These are phyloP conservation scores for Sodiomyces alkalinus DNA, from an alignment of 2,329 filamentous ascomycete genomes.

Conservation along the genomic window DNA sequence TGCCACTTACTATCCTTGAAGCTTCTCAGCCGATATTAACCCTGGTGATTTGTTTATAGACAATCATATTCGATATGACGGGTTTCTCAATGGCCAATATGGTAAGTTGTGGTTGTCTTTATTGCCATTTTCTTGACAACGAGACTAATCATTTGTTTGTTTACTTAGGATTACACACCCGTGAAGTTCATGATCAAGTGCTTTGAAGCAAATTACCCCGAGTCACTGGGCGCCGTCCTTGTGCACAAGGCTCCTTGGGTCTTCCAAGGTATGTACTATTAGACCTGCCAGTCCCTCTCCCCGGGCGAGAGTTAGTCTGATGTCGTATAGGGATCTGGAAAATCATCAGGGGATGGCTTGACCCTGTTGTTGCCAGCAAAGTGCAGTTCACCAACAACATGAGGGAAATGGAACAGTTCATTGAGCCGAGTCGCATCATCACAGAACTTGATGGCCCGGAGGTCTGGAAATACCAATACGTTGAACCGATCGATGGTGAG, in stretches of 20 bases:
- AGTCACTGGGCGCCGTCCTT: conserved; percentile 75
- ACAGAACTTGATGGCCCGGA: conserved; percentile 80
- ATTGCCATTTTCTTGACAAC: too few relatives aligned
- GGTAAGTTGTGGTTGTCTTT: conserved; percentile 30
- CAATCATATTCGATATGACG: conserved; percentile 91
- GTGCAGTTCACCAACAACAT: conserved; percentile 81
- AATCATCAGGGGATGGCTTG: conserved; percentile 89
- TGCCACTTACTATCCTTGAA: too few relatives aligned
- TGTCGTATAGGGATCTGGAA: conserved; percentile 70
- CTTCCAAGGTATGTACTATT: conserved; percentile 56
- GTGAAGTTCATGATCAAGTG: conserved; percentile 99
- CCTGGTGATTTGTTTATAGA: conserved; percentile 33
- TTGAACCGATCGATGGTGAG: conserved; percentile 61
- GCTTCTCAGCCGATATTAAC: not conserved
- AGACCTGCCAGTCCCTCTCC: conserved; percentile 5
- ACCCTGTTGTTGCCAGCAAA: conserved; percentile 88
- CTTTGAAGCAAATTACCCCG: conserved; percentile 97
- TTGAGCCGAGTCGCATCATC: conserved; percentile 54
- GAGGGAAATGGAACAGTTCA: conserved; percentile 64
- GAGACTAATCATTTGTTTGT: too few relatives aligned
- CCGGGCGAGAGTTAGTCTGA: too few relatives aligned
- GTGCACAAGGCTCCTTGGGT: conserved; percentile 96
- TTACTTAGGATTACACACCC: conserved; percentile 73
- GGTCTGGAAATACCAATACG: conserved; percentile 69
- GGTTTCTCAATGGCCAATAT: conserved; percentile 90